phyloP scores from a whole-genome alignment of 1,139 yeast species.

The Hemisphaericaspora lyxosophila region DNA sequence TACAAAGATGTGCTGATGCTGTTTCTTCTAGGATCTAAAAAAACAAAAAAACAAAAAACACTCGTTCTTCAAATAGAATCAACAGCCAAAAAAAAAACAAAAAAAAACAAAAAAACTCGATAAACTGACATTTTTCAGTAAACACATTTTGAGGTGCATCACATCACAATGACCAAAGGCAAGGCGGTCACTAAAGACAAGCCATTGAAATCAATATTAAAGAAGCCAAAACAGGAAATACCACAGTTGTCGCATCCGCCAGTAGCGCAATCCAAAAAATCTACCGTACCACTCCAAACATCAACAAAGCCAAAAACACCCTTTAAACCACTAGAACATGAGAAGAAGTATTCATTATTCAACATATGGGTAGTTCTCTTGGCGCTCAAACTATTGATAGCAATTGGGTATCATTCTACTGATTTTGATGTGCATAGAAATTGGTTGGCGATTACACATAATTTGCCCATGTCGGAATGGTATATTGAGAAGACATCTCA shows the following conservation, averaged over 20 bases:
- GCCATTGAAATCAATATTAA: conserved; percentile 3
- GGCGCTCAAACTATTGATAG: conserved; percentile 37
- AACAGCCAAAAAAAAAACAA: not conserved
- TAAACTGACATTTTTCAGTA: too few species aligned
- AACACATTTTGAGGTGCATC: too few species aligned
- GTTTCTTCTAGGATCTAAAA: too few species aligned
- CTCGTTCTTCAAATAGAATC: not conserved
- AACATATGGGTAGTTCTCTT: conserved; percentile 43
- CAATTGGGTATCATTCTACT: conserved; percentile 67
- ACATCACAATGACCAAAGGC: conserved; percentile 1
- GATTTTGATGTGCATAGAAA: conserved; percentile 97
- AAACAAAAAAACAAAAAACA: too few species aligned
- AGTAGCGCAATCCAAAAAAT: not conserved
- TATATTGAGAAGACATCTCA: conserved; percentile 79
- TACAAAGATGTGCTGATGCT: too few species aligned
- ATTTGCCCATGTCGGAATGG: conserved; percentile 80
- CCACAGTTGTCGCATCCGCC: not conserved
- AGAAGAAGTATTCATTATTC: conserved; percentile 26
- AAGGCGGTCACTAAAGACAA: conserved; percentile 1
- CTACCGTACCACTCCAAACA: not conserved
- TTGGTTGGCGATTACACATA: conserved; percentile 89
- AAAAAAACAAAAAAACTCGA: not conserved
- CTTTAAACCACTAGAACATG: not conserved
- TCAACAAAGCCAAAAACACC: not conserved
- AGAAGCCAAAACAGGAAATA: conserved; percentile 1